Evolutionary conservation across 148 eudicot species (phyloP), one percentile per base, ranked within the genome.

Genomic region (Rhododendron vialii): DNA sequence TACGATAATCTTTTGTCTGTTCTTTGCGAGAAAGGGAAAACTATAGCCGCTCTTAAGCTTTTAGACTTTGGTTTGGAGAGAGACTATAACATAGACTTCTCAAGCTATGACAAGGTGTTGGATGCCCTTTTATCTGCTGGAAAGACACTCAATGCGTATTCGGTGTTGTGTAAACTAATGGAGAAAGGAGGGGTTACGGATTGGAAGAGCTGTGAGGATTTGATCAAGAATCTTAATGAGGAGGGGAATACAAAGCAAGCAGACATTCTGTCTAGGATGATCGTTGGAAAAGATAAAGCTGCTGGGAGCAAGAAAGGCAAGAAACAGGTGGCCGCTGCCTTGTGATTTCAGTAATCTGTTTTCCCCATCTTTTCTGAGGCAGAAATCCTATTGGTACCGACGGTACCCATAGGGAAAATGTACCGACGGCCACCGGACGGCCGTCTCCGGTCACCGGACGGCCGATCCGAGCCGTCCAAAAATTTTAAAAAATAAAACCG

Each of bases 161-260:
- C 99, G 1, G 93, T 96, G 51, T 88, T 96, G 88, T 95, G 96
- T 86, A 96, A 95, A 89, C 92, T 96, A 82, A 89, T 89, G 76
- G 92, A 86, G 85, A 96, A 94, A 88, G 98, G 98, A 82, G 98
- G 98, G 38, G 89, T 87, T 67, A 89, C 92, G 69, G 92, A 93
- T 84, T 78, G 53, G 86, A 91, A 89, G 76, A 93, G 91, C 90
- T 89, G 88, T 63, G 90, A 93, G 86, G 93, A 90, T 57, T 87
- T 96, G 61, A 96, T 96, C 75, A 94, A 92, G 90, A 91, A 88
- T 82, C 94, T 95, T 15, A 95, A 91, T 17, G 91, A 92, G 83
- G 94, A 93, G 87, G 99, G 99, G 30, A 95, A 94, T 88, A 92
- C 98, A 10, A 96, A 92, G 80, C 99, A 96, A 91, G 99, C 98